Evolutionary conservation across 2,329 filamentous ascomycete genomes (phyloP).

Genomic region (Plectosphaerella sp.): DNA sequence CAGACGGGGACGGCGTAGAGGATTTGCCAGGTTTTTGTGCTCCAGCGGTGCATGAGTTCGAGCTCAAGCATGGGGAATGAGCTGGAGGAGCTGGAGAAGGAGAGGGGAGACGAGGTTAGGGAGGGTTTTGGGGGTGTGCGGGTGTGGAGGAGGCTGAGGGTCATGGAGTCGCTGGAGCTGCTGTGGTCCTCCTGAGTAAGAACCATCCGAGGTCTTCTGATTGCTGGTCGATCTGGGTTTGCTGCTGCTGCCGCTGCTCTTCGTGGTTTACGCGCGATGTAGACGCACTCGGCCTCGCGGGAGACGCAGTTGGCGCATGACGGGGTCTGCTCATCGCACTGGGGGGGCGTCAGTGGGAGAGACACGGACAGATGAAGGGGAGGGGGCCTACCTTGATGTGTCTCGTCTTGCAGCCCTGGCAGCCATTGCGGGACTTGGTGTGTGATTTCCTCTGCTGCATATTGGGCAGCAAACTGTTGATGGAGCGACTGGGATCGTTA

Average conservation of each 20-base stretch:
- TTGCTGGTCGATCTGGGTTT: too few species aligned
- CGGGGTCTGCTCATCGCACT: slow-evolving; percentile 31
- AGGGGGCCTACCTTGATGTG: background rate
- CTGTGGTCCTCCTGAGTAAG: background rate
- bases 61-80: slow-evolving; percentile 25
- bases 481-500: too few species aligned
- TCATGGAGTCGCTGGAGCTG: background rate
- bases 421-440: slow-evolving; percentile 3
- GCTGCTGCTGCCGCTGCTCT: too few species aligned
- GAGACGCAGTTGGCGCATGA: slow-evolving; percentile 27
- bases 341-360: slow-evolving; percentile 2
- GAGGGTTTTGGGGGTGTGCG: background rate
- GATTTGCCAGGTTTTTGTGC: slow-evolving; percentile 36
- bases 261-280: background rate
- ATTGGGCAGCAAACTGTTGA: too few species aligned
- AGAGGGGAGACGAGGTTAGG: background rate
- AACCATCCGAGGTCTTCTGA: background rate
- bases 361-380: background rate
- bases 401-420: slow-evolving; percentile 1
- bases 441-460: slow-evolving; percentile 4
- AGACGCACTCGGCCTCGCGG: slow-evolving; percentile 8
- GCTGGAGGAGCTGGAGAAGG: background rate
- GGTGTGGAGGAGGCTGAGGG: background rate
- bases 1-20: slow-evolving; percentile 32
- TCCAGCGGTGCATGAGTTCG: slow-evolving; percentile 48